Evolutionary conservation across 495 filamentous ascomycete species (phyloP).

Genomic region (Hyaloscypha bicolor): DNA sequence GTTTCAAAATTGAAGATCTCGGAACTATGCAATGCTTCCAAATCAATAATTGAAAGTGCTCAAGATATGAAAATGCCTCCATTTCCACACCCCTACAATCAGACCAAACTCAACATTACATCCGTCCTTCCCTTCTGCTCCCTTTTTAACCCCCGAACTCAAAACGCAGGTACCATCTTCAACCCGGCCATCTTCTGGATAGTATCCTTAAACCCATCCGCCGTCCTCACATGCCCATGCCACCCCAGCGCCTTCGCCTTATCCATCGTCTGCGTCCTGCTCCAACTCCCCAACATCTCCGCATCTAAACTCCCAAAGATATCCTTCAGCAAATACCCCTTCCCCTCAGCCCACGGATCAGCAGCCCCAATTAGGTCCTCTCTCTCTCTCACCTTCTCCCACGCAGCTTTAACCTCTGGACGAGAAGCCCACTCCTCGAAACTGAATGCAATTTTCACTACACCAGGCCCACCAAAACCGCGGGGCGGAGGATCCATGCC

Average conservation of each 20-base stretch:
- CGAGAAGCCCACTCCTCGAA: conserved; percentile 48
- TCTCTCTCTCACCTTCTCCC: conserved; percentile 36
- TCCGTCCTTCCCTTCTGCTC: no score
- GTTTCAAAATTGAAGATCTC: no score
- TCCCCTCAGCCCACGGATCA: conserved; percentile 26
- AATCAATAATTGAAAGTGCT: no score
- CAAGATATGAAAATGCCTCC: no score
- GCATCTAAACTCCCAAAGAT: conserved; percentile 26
- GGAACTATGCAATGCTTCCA: no score
- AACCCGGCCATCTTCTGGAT: conserved; percentile 21
- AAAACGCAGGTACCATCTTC: conserved; percentile 24
- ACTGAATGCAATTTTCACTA: conserved; percentile 39
- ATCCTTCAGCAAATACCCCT: conserved; percentile 27
- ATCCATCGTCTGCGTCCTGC: conserved; percentile 32
- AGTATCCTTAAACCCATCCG: conserved; percentile 19
- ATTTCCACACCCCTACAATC: no score
- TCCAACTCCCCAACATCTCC: conserved; percentile 26
- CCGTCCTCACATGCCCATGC: conserved; percentile 21
- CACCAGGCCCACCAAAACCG: conserved; percentile 42
- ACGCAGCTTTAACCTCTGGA: conserved; percentile 47
- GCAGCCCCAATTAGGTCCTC: conserved; percentile 31
- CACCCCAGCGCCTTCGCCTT: conserved; percentile 23
- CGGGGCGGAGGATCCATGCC: conserved; percentile 33
- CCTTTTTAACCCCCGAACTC: background rate
- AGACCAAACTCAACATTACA: no score